Percentiles rank a stretch among this genome's conserved stretches.
phyloP scores from a whole-genome alignment of 2,329 filamentous ascomycete species.

The Dactylellina sp. region DNA sequence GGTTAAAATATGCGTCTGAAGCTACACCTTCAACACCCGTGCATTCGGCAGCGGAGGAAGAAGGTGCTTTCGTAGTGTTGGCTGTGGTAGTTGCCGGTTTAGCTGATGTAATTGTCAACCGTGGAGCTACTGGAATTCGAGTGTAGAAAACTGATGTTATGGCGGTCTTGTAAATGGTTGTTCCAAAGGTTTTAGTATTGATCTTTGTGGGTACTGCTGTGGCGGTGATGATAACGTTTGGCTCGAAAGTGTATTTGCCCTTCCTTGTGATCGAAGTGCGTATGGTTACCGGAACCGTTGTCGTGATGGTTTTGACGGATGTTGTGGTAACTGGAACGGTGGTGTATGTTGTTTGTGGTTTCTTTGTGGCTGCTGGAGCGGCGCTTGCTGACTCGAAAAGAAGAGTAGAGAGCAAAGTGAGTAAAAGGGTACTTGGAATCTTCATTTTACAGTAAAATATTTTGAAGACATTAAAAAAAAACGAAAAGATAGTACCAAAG shows the following conservation, averaged over 20 bases:
- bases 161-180: constrained; percentile 12
- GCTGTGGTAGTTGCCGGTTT: not conserved
- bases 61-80: not conserved
- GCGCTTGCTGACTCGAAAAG: constrained; percentile 14
- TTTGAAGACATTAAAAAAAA: too few relatives aligned
- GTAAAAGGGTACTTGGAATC: not conserved
- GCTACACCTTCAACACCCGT: constrained; percentile 23
- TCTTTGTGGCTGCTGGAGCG: constrained; percentile 11
- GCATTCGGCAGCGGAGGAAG: constrained; percentile 2
- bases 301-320: constrained; percentile 22
- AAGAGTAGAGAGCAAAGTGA: constrained; percentile 7
- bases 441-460: too few relatives aligned
- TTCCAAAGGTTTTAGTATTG: constrained; percentile 24
- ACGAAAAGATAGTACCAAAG: too few relatives aligned
- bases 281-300: constrained; percentile 31
- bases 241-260: constrained; percentile 31
- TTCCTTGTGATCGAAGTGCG: constrained; percentile 31
- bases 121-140: constrained; percentile 2
- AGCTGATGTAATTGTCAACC: too few relatives aligned
- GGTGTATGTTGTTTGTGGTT: constrained; percentile 25
- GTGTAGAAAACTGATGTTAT: constrained; percentile 30
- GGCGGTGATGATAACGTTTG: constrained; percentile 25
- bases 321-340: constrained; percentile 22
- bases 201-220: constrained; percentile 30
- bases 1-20: constrained; percentile 34